Evolutionary conservation across 257 asterid species (phyloP).

Genomic region (Capsicum pubescens): DNA sequence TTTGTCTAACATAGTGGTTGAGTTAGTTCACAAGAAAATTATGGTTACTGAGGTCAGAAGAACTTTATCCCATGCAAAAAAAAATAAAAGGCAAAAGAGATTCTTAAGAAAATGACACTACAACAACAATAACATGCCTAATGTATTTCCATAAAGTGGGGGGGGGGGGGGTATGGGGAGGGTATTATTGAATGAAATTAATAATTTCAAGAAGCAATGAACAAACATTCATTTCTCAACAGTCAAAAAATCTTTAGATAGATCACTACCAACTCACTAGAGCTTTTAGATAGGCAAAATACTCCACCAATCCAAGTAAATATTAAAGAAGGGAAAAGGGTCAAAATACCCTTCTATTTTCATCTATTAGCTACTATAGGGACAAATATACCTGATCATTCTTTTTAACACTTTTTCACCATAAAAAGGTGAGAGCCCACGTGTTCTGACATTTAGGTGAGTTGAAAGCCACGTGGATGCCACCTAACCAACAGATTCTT

Average conservation of each 20-base stretch:
- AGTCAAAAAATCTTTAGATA: background rate
- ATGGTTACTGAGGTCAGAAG: background rate
- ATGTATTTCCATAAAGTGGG: too few relatives aligned
- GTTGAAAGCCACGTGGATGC: too few relatives aligned
- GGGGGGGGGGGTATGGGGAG: too few relatives aligned
- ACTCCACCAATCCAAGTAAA: background rate
- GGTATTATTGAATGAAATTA: background rate
- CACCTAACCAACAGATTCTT: too few relatives aligned
- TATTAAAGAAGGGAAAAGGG: background rate
- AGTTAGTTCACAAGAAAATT: conserved; percentile 1
- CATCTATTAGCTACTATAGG: too few relatives aligned
- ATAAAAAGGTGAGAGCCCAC: too few relatives aligned
- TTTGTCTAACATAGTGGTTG: background rate
- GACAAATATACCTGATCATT: too few relatives aligned
- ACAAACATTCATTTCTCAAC: conserved; percentile 5
- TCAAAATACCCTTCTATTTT: too few relatives aligned
- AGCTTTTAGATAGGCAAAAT: background rate
- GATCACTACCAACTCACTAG: background rate
- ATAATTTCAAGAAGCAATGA: background rate
- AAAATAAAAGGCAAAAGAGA: background rate
- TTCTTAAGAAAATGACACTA: background rate
- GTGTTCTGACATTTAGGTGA: too few relatives aligned
- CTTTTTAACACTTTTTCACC: too few relatives aligned
- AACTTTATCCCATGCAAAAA: background rate
- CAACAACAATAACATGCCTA: too few relatives aligned